Conservation (phyloP, 768 basidiomycete species). For the Lentinula edodes region DNA sequence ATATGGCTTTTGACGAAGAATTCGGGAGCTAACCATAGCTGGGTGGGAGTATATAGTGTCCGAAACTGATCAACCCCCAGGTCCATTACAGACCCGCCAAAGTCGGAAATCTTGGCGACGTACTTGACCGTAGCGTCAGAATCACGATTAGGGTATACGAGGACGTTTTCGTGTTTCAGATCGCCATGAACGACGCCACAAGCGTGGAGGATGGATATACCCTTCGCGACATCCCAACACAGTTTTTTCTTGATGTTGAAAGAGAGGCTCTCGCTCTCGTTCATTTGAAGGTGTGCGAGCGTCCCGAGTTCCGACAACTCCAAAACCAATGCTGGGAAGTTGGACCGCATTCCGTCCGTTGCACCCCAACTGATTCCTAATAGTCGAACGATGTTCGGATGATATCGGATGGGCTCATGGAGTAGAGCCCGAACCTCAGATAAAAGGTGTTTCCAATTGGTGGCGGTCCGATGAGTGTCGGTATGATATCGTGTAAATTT, state of each 20-base stretch:
- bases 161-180: conserved; percentile 12
- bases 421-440: conserved; percentile 7
- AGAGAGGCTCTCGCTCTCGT: background rate
- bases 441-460: conserved; percentile 9
- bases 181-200: conserved; percentile 11
- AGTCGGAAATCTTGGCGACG: conserved; percentile 9
- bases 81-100: conserved; percentile 11
- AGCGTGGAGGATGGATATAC: conserved; percentile 10
- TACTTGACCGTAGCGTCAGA: background rate
- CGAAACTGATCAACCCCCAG: background rate
- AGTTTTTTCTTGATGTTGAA: conserved; percentile 9
- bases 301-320: conserved; percentile 9
- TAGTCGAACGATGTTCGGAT: conserved; percentile 10
- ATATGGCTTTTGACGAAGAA: background rate
- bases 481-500: conserved; percentile 3
- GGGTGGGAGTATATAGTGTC: conserved; percentile 4
- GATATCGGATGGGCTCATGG: conserved; percentile 11
- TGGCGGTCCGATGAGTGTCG: background rate
- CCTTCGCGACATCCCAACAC: conserved; percentile 10
- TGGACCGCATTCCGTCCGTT: background rate
- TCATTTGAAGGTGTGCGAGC: conserved; percentile 4
- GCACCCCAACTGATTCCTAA: conserved; percentile 8
- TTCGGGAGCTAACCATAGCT: conserved; percentile 8
- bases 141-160: conserved; percentile 7
- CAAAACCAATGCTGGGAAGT: conserved; percentile 5